Percentiles rank a stretch among this genome's conserved stretches.
phyloP scores from a whole-genome alignment of 2,329 filamentous ascomycete genomes.

The Camptophora hylomeconis region DNA sequence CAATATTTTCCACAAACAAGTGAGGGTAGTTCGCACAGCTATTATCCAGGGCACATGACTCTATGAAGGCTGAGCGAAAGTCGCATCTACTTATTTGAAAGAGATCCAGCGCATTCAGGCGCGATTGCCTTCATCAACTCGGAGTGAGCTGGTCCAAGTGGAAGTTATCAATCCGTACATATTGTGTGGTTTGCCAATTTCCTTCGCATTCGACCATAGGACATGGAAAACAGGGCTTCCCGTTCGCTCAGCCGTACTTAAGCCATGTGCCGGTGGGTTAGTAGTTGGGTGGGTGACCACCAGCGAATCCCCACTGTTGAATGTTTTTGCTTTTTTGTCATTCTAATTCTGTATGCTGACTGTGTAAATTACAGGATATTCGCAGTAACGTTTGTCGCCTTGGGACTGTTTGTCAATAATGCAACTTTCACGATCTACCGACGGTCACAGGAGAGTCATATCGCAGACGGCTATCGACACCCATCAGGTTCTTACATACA shows the following conservation, averaged over 20 bases:
- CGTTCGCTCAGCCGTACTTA: too few relatives aligned
- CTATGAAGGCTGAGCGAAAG: conserved; percentile 37
- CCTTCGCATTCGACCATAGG: too few relatives aligned
- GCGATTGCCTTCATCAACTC: neutral
- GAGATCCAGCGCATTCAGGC: neutral
- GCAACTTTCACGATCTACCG: conserved; percentile 16
- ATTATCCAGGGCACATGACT: conserved; percentile 35
- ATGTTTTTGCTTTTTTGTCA: too few relatives aligned
- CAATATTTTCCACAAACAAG: conserved; percentile 34
- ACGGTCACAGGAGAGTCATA: conserved; percentile 13
- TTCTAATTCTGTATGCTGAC: too few relatives aligned
- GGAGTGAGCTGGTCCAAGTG: too few relatives aligned
- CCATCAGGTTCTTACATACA: conserved; percentile 13
- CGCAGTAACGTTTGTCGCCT: conserved; percentile 13
- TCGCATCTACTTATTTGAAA: conserved; percentile 32
- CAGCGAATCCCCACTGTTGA: too few relatives aligned
- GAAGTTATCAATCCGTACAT: too few relatives aligned
- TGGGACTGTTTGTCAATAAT: conserved; percentile 15
- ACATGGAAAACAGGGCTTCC: too few relatives aligned
- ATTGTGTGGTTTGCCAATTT: too few relatives aligned
- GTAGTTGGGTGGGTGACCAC: too few relatives aligned
- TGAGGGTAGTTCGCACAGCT: conserved; percentile 37
- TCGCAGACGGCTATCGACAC: conserved; percentile 8
- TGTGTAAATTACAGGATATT: conserved; percentile 13
- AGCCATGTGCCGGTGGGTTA: too few relatives aligned